These are phyloP conservation scores for Kuraishia ogatae DNA, from an alignment of 805 yeast genomes.

Conservation along the genomic window DNA sequence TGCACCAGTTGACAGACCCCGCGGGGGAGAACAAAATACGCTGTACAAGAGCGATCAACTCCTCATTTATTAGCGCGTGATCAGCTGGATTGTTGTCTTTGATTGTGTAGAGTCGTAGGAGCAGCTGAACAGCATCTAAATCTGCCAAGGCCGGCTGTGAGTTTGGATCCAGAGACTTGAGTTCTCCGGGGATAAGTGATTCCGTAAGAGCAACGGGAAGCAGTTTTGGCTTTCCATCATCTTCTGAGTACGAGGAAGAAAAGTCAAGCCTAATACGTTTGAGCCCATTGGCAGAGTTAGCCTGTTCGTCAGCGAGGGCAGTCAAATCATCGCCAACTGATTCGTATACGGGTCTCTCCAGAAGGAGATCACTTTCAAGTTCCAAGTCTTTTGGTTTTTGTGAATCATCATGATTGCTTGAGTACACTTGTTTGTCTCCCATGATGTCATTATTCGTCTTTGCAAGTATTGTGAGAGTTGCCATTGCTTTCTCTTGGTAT, in stretches of 20 bases:
- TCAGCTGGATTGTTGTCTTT: conserved; percentile 66
- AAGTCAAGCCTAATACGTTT: conserved; percentile 34
- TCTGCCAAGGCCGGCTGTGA: conserved; percentile 66
- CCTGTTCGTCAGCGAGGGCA: conserved; percentile 24
- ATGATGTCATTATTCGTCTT: conserved; percentile 27
- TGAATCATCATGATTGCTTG: conserved; percentile 11
- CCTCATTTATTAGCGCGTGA: conserved; percentile 70
- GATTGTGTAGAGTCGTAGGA: conserved; percentile 57
- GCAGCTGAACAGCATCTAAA: conserved; percentile 64
- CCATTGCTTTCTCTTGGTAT: conserved; percentile 61
- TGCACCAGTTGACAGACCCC: conserved; percentile 55
- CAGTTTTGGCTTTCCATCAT: conserved; percentile 27
- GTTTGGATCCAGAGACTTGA: conserved; percentile 65
- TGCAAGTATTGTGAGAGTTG: conserved; percentile 74
- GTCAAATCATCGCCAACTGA: conserved; percentile 41
- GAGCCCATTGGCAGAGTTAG: conserved; percentile 25
- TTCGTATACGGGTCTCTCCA: conserved; percentile 70
- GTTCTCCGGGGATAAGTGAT: conserved; percentile 50
- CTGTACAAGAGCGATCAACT: conserved; percentile 64
- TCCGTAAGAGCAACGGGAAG: conserved; percentile 57
- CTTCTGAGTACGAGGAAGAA: conserved; percentile 8
- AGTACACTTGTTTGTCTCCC: conserved; percentile 3
- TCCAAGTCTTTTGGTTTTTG: conserved; percentile 46
- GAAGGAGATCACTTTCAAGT: conserved; percentile 66
- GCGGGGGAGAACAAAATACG: conserved; percentile 54